Percentiles rank a stretch among this genome's conserved stretches.
These are phyloP conservation scores for Leccinum broughii DNA, from an alignment of 768 basidiomycete genomes.

Conservation along the genomic window DNA sequence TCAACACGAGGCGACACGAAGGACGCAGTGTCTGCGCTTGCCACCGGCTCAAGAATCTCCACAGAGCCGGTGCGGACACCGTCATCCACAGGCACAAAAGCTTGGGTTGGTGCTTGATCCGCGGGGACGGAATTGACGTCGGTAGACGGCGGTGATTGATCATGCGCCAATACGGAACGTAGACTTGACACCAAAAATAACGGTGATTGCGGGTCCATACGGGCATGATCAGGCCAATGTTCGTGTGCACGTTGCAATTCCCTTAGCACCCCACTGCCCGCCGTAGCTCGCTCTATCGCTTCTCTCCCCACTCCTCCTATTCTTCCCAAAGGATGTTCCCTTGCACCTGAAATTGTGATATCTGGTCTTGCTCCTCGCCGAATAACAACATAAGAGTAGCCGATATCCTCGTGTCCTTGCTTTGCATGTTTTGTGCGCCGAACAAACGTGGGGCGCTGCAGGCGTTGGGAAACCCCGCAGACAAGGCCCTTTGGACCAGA, in stretches of 20 bases:
- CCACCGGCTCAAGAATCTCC: constrained; percentile 19
- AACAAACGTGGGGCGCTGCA: constrained; percentile 84
- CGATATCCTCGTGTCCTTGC: constrained; percentile 81
- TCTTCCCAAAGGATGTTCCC: constrained; percentile 25
- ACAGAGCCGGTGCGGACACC: constrained; percentile 20
- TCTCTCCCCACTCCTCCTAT: constrained; percentile 32
- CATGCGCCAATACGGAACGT: constrained; percentile 10
- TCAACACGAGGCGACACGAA: constrained; percentile 29
- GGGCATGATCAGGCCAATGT: constrained; percentile 15
- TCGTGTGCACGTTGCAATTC: constrained; percentile 28
- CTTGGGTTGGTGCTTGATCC: constrained; percentile 19
- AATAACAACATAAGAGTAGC: constrained; percentile 90
- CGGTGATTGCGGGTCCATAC: constrained; percentile 30
- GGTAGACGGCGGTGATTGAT: constrained; percentile 17
- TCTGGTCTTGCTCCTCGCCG: constrained; percentile 73
- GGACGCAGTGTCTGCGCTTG: constrained; percentile 17
- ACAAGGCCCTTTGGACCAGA: constrained; percentile 52
- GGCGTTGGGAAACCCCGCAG: constrained; percentile 86
- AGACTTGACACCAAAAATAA: constrained; percentile 15
- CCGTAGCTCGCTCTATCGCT: constrained; percentile 28
- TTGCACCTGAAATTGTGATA: constrained; percentile 5
- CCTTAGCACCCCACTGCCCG: constrained; percentile 18
- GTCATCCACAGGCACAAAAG: constrained; percentile 21
- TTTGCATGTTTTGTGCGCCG: constrained; percentile 86
- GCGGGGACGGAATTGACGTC: constrained; percentile 22